Evolutionary conservation across 208 protist genomes (phyloP).

Genomic region (Trypanosomatidae sp.): DNA sequence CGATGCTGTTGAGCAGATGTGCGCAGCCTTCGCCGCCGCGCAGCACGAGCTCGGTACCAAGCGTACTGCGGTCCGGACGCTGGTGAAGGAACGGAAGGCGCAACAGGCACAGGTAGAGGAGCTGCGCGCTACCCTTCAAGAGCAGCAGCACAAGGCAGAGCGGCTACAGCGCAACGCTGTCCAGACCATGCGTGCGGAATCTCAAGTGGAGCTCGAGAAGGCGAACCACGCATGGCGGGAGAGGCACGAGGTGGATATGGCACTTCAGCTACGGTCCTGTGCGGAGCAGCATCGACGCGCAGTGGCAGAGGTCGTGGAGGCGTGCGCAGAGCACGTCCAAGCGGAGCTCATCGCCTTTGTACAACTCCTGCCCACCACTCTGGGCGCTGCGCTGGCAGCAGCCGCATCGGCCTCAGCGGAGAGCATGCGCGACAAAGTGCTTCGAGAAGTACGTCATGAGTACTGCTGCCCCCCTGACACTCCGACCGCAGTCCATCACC

Average conservation of each 20-base stretch:
- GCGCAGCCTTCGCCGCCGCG: neutral
- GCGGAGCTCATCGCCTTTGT: slow-evolving; percentile 16
- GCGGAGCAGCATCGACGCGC: slow-evolving; percentile 9
- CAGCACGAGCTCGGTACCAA: slow-evolving; percentile 12
- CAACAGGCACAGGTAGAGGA: slow-evolving; percentile 21
- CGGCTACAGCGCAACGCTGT: slow-evolving; percentile 3
- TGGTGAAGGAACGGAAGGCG: slow-evolving; percentile 21
- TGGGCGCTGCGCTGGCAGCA: slow-evolving; percentile 1
- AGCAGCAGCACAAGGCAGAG: slow-evolving; percentile 17
- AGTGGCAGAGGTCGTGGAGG: slow-evolving; percentile 3
- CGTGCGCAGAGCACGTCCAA: slow-evolving; percentile 7
- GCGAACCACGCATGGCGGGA: neutral
- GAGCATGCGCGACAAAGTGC: neutral
- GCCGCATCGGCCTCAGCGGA: slow-evolving; percentile 6
- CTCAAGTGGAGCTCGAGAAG: slow-evolving; percentile 13
- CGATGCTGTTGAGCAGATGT: slow-evolving; percentile 11
- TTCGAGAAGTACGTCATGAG: slow-evolving; percentile 10
- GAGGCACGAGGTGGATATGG: slow-evolving; percentile 1
- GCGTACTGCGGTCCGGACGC: slow-evolving; percentile 20
- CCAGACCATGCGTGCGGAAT: slow-evolving; percentile 8
- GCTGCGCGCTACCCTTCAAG: slow-evolving; percentile 3
- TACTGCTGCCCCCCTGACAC: neutral
- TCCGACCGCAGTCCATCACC: neutral
- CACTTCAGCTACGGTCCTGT: neutral
- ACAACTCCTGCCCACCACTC: slow-evolving; percentile 4